These are phyloP conservation scores for Eucalyptus victrix DNA, from an alignment of 345 rosid species.

Conservation along the genomic window DNA sequence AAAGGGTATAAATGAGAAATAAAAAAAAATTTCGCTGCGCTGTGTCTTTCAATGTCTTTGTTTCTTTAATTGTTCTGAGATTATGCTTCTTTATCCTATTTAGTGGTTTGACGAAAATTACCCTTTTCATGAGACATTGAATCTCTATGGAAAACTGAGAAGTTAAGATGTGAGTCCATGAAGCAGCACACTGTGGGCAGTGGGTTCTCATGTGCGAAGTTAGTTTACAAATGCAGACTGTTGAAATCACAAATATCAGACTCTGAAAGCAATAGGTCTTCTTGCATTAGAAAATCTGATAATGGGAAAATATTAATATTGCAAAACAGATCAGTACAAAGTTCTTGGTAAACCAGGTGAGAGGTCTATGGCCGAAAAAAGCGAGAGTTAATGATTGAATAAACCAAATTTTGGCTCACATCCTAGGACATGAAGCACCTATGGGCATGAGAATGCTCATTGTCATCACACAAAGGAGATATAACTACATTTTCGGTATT, in stretches of 20 bases:
- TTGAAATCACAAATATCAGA: background rate
- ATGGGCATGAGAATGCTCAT: background rate
- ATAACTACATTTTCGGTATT: background rate
- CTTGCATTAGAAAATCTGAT: background rate
- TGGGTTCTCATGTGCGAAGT: constrained; percentile 78
- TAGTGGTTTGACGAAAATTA: background rate
- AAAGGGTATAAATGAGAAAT: background rate
- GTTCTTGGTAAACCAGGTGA: background rate
- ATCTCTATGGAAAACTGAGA: constrained; percentile 59
- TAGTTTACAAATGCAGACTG: background rate
- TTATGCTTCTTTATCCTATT: background rate
- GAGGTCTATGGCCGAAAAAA: background rate
- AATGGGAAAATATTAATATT: background rate
- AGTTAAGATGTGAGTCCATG: constrained; percentile 55
- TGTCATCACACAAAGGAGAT: background rate
- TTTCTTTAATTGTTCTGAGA: background rate
- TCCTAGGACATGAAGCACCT: background rate
- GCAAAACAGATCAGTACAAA: background rate
- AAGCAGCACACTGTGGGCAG: constrained; percentile 39
- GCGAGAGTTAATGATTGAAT: background rate
- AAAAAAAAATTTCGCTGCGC: background rate
- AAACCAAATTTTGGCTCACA: background rate
- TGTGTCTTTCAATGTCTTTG: background rate
- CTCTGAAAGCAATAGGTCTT: background rate
- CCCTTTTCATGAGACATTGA: constrained; percentile 40